Evolutionary conservation across 2,329 filamentous ascomycete species (phyloP).

Genomic region (Botrytis byssoidea): DNA sequence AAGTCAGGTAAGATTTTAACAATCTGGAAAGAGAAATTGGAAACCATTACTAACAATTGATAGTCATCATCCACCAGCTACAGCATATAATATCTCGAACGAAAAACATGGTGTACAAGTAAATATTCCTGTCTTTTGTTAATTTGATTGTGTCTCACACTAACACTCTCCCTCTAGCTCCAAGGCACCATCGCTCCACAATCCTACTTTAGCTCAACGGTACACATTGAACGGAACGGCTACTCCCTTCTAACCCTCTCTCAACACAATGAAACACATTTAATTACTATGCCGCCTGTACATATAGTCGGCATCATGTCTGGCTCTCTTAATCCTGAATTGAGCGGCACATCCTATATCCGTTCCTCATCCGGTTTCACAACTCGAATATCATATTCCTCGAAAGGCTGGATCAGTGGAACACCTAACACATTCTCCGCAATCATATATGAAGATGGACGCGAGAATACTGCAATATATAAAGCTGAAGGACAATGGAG

Average conservation of each 20-base stretch:
- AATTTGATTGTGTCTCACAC: neutral
- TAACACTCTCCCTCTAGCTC: slow-evolving; percentile 43
- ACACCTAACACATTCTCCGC: slow-evolving; percentile 90
- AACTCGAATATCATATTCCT: slow-evolving; percentile 85
- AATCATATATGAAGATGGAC: slow-evolving; percentile 65
- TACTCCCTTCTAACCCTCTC: slow-evolving; percentile 81
- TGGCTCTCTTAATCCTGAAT: slow-evolving; percentile 81
- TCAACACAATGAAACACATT: slow-evolving; percentile 57
- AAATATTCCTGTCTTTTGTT: slow-evolving; percentile 12
- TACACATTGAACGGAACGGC: slow-evolving; percentile 90
- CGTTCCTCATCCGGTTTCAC: slow-evolving; percentile 82
- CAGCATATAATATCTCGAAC: slow-evolving; percentile 91
- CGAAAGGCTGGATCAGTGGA: slow-evolving; percentile 89
- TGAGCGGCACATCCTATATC: slow-evolving; percentile 82
- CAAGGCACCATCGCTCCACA: slow-evolving; percentile 94
- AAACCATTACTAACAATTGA: neutral
- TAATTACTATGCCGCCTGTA: slow-evolving; percentile 86
- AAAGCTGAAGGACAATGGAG: slow-evolving; percentile 90
- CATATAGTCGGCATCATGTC: slow-evolving; percentile 92
- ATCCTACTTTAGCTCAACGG: slow-evolving; percentile 87
- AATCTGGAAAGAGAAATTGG: slow-evolving; percentile 10
- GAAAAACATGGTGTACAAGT: slow-evolving; percentile 67
- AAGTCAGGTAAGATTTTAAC: slow-evolving; percentile 62
- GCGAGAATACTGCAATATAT: slow-evolving; percentile 69
- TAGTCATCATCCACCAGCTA: slow-evolving; percentile 88